These are phyloP conservation scores for Alternaria solani DNA, from an alignment of 2,329 filamentous ascomycete genomes.

Conservation along the genomic window DNA sequence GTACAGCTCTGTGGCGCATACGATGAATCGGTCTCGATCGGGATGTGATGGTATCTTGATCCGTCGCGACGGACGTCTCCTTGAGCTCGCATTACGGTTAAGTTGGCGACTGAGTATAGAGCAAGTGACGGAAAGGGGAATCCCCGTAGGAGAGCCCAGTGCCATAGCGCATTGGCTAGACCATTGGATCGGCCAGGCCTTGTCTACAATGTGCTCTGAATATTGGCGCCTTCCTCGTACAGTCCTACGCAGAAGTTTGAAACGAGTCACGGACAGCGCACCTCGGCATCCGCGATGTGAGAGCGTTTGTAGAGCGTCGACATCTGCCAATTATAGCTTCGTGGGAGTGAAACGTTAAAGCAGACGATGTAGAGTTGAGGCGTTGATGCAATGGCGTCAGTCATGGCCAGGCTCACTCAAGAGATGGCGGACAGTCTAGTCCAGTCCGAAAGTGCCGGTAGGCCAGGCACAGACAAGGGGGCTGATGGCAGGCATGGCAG, in stretches of 20 bases:
- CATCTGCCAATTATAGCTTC: slow-evolving; percentile 12
- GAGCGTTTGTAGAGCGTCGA: not conserved
- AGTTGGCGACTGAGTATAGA: slow-evolving; percentile 1
- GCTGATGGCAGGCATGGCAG: not conserved
- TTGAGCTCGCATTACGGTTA: not conserved
- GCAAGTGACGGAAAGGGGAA: slow-evolving; percentile 15
- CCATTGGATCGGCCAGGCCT: slow-evolving; percentile 9
- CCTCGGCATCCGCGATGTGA: not conserved
- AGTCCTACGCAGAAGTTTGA: not conserved
- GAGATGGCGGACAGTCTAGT: not conserved
- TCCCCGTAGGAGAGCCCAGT: not conserved
- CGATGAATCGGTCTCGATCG: not conserved
- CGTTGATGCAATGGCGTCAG: slow-evolving; percentile 9
- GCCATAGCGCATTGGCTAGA: slow-evolving; percentile 9
- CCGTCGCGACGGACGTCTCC: slow-evolving; percentile 4
- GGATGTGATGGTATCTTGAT: not conserved
- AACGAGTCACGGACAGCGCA: not conserved
- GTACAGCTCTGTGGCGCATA: not conserved
- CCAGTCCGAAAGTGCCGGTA: not conserved
- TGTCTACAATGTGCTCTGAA: not conserved
- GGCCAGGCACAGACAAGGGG: slow-evolving; percentile 22
- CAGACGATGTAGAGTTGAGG: slow-evolving; percentile 1
- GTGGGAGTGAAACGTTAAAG: slow-evolving; percentile 16
- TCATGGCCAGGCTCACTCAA: not conserved
- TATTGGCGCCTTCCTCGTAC: slow-evolving; percentile 4